Conservation (phyloP, 2,329 filamentous ascomycete genomes). For the Pseudogymnoascus destructans region DNA sequence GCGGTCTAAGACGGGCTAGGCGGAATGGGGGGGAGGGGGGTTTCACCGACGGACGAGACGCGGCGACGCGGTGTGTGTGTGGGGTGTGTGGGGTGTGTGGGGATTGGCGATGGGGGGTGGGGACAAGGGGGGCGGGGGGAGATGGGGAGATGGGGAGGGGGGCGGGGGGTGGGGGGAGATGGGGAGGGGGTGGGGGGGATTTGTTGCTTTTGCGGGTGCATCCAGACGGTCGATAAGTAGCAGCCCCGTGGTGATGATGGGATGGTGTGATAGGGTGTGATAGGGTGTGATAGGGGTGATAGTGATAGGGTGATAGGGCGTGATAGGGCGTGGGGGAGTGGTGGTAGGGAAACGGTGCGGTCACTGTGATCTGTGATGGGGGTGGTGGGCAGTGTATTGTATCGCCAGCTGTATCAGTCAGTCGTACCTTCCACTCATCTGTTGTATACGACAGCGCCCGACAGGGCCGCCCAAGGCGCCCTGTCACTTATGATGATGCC, state of each 20-base stretch:
- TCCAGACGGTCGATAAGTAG: neutral
- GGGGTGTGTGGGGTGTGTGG: neutral
- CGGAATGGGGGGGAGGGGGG: neutral
- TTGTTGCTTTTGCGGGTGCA: neutral
- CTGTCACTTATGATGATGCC: neutral
- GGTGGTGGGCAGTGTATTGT: too few species aligned
- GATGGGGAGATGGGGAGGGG: neutral
- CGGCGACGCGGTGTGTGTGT: neutral
- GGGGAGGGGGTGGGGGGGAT: neutral
- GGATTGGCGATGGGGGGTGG: neutral
- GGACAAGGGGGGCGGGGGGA: neutral
- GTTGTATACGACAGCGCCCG: too few species aligned
- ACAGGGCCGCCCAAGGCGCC: neutral
- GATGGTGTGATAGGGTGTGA: neutral
- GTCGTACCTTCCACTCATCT: too few species aligned
- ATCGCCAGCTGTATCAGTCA: too few species aligned
- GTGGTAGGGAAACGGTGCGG: neutral
- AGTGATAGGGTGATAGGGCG: neutral
- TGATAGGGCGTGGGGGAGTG: neutral
- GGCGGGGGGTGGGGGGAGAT: neutral
- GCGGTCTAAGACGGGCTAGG: neutral
- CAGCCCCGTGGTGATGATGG: neutral
- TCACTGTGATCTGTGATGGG: neutral
- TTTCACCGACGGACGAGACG: neutral
- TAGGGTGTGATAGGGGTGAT: neutral